These are phyloP conservation scores for Podospora pseudocomata DNA, from an alignment of 495 filamentous ascomycete species.

Conservation along the genomic window DNA sequence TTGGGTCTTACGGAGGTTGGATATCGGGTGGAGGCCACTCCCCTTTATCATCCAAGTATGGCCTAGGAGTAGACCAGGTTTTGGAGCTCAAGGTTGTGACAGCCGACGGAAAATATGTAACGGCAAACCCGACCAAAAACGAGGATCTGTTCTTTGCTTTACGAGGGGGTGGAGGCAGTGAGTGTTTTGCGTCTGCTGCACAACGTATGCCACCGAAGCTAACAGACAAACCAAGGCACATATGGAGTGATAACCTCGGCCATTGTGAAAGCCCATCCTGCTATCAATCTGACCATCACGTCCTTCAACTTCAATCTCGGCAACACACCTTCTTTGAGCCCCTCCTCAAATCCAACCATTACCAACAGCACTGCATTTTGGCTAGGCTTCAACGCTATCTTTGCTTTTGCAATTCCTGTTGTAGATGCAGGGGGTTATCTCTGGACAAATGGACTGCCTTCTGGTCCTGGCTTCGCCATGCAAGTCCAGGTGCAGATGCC, in stretches of 20 bases:
- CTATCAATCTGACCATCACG: slow-evolving; percentile 32
- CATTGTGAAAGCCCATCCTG: slow-evolving; percentile 44
- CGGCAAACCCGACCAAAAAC: slow-evolving; percentile 37
- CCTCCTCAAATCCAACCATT: slow-evolving; percentile 10
- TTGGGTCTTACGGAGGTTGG: slow-evolving; percentile 35
- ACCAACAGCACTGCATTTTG: slow-evolving; percentile 43
- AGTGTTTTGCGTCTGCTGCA: neutral
- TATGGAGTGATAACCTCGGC: slow-evolving; percentile 54
- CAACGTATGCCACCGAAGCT: neutral
- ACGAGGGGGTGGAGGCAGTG: slow-evolving; percentile 33
- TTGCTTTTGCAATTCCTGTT: slow-evolving; percentile 35
- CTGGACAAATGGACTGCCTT: slow-evolving; percentile 38
- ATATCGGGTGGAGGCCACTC: slow-evolving; percentile 44
- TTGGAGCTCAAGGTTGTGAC: slow-evolving; percentile 44
- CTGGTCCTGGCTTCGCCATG: slow-evolving; percentile 27
- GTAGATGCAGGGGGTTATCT: slow-evolving; percentile 44
- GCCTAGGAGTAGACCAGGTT: slow-evolving; percentile 44
- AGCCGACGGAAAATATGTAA: slow-evolving; percentile 41
- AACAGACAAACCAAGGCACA: slow-evolving; percentile 36
- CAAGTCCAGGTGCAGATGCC: slow-evolving; percentile 31
- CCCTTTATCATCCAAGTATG: slow-evolving; percentile 29
- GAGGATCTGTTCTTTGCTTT: slow-evolving; percentile 50
- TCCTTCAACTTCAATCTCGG: slow-evolving; percentile 26
- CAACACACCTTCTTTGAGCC: slow-evolving; percentile 31
- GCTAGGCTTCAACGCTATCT: slow-evolving; percentile 42